Percentiles rank a stretch among this genome's conserved stretches.
Conservation (phyloP, 345 rosid genomes). For the Acer campestre region DNA sequence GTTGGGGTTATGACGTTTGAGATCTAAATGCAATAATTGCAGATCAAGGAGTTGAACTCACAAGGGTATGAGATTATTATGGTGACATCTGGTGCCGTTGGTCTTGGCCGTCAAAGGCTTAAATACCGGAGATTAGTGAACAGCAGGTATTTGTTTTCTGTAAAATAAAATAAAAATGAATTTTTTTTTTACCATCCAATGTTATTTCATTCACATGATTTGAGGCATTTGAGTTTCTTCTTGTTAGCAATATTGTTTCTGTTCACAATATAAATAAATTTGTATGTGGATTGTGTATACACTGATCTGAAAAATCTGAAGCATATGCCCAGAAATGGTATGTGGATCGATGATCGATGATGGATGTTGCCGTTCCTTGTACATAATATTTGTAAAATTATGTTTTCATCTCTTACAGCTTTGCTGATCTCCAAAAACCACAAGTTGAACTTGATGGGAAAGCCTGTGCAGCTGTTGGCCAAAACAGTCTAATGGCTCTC, state of each 20-base stretch:
- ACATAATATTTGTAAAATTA: neutral
- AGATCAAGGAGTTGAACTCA: slow-evolving; percentile 85
- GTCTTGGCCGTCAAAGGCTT: slow-evolving; percentile 97
- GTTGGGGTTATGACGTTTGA: neutral
- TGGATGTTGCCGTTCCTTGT: neutral
- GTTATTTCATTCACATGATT: neutral
- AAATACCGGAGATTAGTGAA: slow-evolving; percentile 78
- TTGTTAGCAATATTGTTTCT: neutral
- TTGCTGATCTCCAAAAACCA: slow-evolving; percentile 97
- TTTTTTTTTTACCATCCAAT: neutral
- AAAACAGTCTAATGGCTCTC: slow-evolving; percentile 92
- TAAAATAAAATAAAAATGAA: too few species aligned
- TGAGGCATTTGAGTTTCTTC: neutral
- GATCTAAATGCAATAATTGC: slow-evolving; percentile 34
- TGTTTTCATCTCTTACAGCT: slow-evolving; percentile 46
- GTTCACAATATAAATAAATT: neutral
- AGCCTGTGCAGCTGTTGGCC: slow-evolving; percentile 99
- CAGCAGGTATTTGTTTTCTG: slow-evolving; percentile 66
- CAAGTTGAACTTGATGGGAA: slow-evolving; percentile 91
- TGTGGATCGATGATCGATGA: neutral
- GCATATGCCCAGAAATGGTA: neutral
- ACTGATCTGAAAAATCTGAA: neutral
- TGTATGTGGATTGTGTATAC: neutral
- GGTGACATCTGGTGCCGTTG: slow-evolving; percentile 98
- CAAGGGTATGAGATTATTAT: slow-evolving; percentile 83